A percentile compares a stretch with the other conserved stretches of the same genome.
These are phyloP conservation scores for Entonaema liquescens DNA, from an alignment of 495 filamentous ascomycete genomes.

Conservation along the genomic window DNA sequence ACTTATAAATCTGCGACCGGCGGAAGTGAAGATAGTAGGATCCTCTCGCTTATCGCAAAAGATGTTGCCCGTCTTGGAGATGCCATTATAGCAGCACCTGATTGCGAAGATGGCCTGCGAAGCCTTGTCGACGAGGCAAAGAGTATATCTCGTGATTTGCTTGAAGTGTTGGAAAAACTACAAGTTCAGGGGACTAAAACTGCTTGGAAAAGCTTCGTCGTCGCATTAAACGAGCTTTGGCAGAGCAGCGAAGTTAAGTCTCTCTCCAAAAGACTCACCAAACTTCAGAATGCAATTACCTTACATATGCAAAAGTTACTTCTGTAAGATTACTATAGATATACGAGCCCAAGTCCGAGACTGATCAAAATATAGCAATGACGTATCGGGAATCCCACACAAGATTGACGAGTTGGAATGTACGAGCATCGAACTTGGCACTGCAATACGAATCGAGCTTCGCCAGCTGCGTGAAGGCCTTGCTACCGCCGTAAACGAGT, in stretches of 20 bases:
- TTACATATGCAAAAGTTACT: slow-evolving; percentile 2
- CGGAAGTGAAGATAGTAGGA: not conserved
- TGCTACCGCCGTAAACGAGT: too few species aligned
- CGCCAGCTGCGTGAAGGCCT: too few species aligned
- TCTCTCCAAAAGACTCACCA: not conserved
- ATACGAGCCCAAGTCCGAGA: too few species aligned
- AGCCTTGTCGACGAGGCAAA: not conserved
- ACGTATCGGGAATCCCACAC: too few species aligned
- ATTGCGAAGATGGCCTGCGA: not conserved
- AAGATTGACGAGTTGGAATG: too few species aligned
- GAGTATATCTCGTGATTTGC: not conserved
- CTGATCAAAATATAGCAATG: too few species aligned
- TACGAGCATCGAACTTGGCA: too few species aligned
- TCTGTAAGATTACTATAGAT: not conserved
- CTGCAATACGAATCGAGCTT: too few species aligned
- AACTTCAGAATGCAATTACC: not conserved
- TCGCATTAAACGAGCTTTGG: slow-evolving; percentile 18
- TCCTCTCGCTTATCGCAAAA: slow-evolving; percentile 1
- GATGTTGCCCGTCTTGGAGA: not conserved
- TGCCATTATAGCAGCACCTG: not conserved
- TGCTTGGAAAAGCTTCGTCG: slow-evolving; percentile 8
- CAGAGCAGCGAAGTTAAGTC: not conserved
- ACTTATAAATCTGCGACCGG: slow-evolving; percentile 33
- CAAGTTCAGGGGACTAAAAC: not conserved
- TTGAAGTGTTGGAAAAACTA: not conserved